Conservation (phyloP, 352 stramenopile species). For the Saprolegnia parasitica region DNA sequence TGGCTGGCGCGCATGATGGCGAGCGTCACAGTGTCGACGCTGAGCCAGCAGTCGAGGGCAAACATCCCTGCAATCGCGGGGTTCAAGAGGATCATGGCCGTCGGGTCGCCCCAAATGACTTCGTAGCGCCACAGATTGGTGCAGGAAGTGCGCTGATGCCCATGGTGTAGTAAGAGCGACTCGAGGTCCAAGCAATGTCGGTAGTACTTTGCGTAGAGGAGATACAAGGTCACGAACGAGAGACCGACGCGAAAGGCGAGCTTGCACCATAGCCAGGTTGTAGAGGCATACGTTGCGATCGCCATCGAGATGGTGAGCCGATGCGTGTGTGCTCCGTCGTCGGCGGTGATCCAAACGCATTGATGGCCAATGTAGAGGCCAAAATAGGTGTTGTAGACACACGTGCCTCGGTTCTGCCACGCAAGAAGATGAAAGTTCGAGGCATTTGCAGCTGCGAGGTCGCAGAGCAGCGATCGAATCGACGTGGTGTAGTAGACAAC, state of each 20-base stretch:
- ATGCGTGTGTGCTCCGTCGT: too few relatives aligned
- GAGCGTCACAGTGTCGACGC: background rate
- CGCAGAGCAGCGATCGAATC: background rate
- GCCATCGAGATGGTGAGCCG: background rate
- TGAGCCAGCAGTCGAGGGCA: background rate
- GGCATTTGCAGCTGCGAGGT: background rate
- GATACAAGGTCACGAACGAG: background rate
- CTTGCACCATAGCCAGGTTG: background rate
- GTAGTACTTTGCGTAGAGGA: background rate
- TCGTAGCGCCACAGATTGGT: background rate
- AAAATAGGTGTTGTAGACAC: constrained; percentile 14
- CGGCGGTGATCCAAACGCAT: background rate
- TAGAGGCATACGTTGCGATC: background rate
- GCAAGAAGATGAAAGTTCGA: background rate
- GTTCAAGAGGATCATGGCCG: background rate
- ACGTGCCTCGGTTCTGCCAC: background rate
- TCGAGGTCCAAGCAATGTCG: background rate
- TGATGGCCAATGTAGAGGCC: constrained; percentile 5
- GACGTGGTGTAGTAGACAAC: background rate
- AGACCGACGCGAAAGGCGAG: background rate
- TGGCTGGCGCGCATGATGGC: background rate
- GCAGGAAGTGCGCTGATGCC: background rate
- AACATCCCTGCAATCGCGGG: background rate
- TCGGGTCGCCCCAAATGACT: constrained; percentile 2
- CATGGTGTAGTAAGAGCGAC: background rate